Percentiles rank a stretch among this genome's conserved stretches.
Evolutionary conservation across 176 grass and related monocot species (phyloP).

Genomic region (Thalia dealbata): DNA sequence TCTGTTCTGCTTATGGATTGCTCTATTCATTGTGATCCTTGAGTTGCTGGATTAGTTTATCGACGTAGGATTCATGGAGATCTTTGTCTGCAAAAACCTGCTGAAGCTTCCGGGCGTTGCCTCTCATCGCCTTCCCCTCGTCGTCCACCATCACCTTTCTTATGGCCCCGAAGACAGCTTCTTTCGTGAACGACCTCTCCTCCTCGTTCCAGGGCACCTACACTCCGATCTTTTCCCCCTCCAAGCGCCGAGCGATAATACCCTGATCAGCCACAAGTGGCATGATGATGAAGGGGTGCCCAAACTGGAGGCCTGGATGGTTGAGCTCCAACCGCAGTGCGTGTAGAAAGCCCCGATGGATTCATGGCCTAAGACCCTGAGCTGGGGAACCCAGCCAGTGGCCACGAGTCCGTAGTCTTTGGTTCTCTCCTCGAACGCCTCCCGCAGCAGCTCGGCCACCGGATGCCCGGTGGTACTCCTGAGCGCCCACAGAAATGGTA

Average conservation of each 20-base stretch:
- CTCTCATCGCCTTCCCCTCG: conserved; percentile 5
- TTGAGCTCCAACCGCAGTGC: conserved; percentile 59
- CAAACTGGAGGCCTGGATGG: conserved; percentile 33
- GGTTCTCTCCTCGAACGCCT: conserved; percentile 27
- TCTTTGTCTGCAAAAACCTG: background rate
- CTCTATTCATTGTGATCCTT: background rate
- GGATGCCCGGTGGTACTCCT: conserved; percentile 14
- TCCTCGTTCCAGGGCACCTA: conserved; percentile 12
- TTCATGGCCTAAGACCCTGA: conserved; percentile 22
- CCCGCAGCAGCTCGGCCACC: conserved; percentile 7
- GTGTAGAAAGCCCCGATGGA: conserved; percentile 40
- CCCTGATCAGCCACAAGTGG: conserved; percentile 33
- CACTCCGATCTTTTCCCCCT: conserved; percentile 17
- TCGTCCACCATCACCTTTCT: conserved; percentile 26
- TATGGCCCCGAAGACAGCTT: conserved; percentile 17
- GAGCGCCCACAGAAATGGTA: conserved; percentile 42
- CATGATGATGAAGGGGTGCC: conserved; percentile 38
- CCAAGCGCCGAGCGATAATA: conserved; percentile 12
- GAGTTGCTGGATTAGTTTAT: conserved; percentile 9
- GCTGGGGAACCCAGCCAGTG: conserved; percentile 38
- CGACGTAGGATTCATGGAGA: conserved; percentile 17
- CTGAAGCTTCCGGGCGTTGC: conserved; percentile 19
- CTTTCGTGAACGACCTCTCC: conserved; percentile 12
- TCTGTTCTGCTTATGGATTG: too few relatives aligned
- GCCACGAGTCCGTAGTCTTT: conserved; percentile 2